These are phyloP conservation scores for Bolboschoenoplectus hybrid DNA, from an alignment of 202 grass and related monocot species.

Conservation along the genomic window DNA sequence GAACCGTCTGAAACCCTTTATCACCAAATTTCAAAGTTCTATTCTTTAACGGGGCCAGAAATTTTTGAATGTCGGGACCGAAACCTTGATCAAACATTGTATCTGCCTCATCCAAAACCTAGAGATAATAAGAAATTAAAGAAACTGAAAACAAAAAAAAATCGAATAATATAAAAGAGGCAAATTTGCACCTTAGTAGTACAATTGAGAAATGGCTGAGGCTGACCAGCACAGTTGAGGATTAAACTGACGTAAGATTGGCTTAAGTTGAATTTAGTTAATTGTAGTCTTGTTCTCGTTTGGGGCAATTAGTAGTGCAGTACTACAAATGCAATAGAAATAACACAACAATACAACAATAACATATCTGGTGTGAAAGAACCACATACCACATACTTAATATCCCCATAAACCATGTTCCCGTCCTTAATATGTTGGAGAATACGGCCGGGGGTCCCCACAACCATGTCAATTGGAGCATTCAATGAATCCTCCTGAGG, in stretches of 20 bases:
- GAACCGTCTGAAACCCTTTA: slow-evolving; percentile 90
- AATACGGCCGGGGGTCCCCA: slow-evolving; percentile 90
- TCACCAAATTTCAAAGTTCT: slow-evolving; percentile 72
- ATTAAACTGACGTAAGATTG: background rate
- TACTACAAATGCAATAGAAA: slow-evolving; percentile 31
- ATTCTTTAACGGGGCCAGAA: slow-evolving; percentile 86
- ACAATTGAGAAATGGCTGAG: background rate
- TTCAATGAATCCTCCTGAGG: slow-evolving; percentile 95
- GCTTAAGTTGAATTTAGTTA: background rate
- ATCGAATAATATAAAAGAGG: background rate
- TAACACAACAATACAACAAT: background rate
- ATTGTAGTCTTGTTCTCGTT: background rate
- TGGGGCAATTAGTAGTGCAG: slow-evolving; percentile 29
- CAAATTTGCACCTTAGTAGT: background rate
- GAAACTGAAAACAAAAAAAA: slow-evolving; percentile 18
- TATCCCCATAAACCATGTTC: slow-evolving; percentile 92
- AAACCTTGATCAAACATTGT: slow-evolving; percentile 99
- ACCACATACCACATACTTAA: slow-evolving; percentile 85
- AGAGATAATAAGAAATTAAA: background rate
- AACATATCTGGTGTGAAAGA: slow-evolving; percentile 2
- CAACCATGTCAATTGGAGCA: slow-evolving; percentile 87
- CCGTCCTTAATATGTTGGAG: slow-evolving; percentile 95
- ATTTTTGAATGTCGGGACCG: slow-evolving; percentile 83
- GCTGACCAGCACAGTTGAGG: background rate
- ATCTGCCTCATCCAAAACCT: slow-evolving; percentile 98